Percentiles rank a stretch among this genome's conserved stretches.
Evolutionary conservation across 768 basidiomycete genomes (phyloP).

Genomic region (Daedaleopsis nitida): DNA sequence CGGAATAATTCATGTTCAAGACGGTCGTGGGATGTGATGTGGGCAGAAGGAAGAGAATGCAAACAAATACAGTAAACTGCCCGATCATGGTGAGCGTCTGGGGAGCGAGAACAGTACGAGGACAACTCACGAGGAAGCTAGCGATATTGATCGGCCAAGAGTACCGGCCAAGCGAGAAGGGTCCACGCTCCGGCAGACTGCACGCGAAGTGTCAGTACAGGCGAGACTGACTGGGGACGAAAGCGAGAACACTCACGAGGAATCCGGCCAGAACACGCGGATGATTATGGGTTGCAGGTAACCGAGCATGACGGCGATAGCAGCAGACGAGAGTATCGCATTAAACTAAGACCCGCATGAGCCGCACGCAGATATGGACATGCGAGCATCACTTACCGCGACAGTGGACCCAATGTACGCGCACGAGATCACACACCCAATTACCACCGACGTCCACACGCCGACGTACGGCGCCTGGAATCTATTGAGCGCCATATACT

Average conservation of each 20-base stretch:
- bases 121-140: conserved; percentile 44
- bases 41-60: conserved; percentile 56
- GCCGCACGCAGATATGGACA: no score
- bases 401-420: conserved; percentile 59
- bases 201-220: neutral
- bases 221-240: neutral
- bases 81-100: neutral
- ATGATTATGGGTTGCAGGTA: conserved; percentile 61
- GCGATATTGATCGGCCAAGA: conserved; percentile 54
- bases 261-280: conserved; percentile 56
- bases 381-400: conserved; percentile 41
- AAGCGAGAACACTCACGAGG: conserved; percentile 35
- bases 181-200: conserved; percentile 49
- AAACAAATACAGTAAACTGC: conserved; percentile 56
- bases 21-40: conserved; percentile 52
- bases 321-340: conserved; percentile 56
- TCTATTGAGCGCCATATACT: conserved; percentile 52
- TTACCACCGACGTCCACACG: conserved; percentile 54
- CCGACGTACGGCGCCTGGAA: conserved; percentile 61
- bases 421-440: conserved; percentile 57
- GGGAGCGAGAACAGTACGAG: neutral
- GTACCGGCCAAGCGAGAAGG: conserved; percentile 53
- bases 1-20: conserved; percentile 59
- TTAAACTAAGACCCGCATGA: conserved; percentile 42
- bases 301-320: conserved; percentile 58